phyloP scores from a whole-genome alignment of 2,329 filamentous ascomycete genomes.

The Arachnopeziza araneosa region DNA sequence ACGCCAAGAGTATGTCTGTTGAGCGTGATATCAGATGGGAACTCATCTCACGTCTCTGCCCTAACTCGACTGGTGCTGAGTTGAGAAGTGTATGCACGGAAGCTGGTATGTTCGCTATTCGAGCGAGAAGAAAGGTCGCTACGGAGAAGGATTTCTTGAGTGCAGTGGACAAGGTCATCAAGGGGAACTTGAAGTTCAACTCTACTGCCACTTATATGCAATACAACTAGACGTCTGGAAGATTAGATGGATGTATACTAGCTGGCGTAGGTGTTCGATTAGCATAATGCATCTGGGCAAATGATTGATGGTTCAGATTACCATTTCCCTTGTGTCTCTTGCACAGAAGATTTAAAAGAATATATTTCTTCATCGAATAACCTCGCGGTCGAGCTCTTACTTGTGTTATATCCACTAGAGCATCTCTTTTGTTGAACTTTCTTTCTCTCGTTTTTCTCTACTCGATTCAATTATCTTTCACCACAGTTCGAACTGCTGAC shows the following conservation, averaged over 20 bases:
- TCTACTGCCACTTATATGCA: constrained; percentile 97
- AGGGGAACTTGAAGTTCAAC: constrained; percentile 99
- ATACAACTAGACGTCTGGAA: constrained; percentile 69
- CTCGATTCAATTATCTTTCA: no score
- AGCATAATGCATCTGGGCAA: background rate
- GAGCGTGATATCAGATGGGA: constrained; percentile 99
- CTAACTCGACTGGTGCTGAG: constrained; percentile 95
- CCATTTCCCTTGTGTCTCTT: no score
- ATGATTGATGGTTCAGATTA: no score
- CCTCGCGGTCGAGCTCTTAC: no score
- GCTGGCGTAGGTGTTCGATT: constrained; percentile 27
- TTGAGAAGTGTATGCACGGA: constrained; percentile 95
- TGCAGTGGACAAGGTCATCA: constrained; percentile 98
- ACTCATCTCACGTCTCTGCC: constrained; percentile 92
- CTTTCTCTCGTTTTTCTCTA: no score
- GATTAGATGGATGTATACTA: constrained; percentile 26
- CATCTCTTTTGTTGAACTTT: no score
- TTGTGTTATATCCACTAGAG: no score
- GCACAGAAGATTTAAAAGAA: no score
- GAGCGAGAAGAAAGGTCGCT: constrained; percentile 90
- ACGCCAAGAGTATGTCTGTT: constrained; percentile 99
- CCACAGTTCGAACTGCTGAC: no score
- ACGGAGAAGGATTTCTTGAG: constrained; percentile 98
- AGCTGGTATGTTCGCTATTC: constrained; percentile 97
- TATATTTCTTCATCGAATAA: no score